Conservation (phyloP, 1,139 yeast genomes). For the Pichia sp. region DNA sequence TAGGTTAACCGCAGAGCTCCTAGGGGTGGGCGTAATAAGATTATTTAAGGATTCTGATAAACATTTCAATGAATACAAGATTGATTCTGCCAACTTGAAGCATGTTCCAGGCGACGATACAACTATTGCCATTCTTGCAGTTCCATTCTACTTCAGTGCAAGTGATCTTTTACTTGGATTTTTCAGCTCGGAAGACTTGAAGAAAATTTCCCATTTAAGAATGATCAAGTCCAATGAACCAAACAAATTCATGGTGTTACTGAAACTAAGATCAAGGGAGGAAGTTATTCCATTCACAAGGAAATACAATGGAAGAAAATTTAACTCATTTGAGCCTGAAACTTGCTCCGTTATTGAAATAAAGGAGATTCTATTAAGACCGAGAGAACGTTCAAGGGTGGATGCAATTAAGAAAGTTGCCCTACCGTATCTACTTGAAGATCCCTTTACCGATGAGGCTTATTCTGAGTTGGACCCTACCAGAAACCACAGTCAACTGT, state of each 20-base stretch:
- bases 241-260: constrained; percentile 66
- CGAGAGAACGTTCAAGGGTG: constrained; percentile 18
- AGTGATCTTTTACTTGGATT: constrained; percentile 70
- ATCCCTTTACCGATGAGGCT: constrained; percentile 49
- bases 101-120: constrained; percentile 45
- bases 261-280: constrained; percentile 57
- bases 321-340: constrained; percentile 87
- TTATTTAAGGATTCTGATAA: constrained; percentile 48
- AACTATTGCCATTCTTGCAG: constrained; percentile 71
- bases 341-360: constrained; percentile 72
- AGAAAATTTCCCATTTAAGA: constrained; percentile 64
- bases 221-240: constrained; percentile 61
- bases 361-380: constrained; percentile 46
- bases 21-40: constrained; percentile 70
- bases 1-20: constrained; percentile 48
- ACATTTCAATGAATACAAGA: constrained; percentile 13
- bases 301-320: constrained; percentile 63
- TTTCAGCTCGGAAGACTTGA: constrained; percentile 55
- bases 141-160: constrained; percentile 83
- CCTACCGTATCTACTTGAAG: constrained; percentile 63
- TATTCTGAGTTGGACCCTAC: background rate
- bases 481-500: constrained; percentile 18
- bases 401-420: constrained; percentile 19
- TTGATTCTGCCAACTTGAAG: constrained; percentile 12
- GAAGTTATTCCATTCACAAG: constrained; percentile 59